phyloP scores from a whole-genome alignment of 805 yeast species.

The Candida gorgasii region DNA sequence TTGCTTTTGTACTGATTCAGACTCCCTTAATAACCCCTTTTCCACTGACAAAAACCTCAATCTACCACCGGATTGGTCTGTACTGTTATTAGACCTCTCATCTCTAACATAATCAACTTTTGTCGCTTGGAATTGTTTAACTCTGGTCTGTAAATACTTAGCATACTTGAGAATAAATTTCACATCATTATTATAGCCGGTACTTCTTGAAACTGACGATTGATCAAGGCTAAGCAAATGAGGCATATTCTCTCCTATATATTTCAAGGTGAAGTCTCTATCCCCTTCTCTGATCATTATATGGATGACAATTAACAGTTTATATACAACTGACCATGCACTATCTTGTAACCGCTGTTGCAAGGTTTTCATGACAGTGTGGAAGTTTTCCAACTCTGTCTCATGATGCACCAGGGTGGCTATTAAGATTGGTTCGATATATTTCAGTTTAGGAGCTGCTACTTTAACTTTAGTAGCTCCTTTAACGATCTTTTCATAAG shows the following conservation, averaged over 20 bases:
- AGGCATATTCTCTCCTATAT: conserved; percentile 48
- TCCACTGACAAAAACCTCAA: conserved; percentile 66
- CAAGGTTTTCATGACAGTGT: conserved; percentile 67
- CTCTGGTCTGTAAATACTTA: conserved; percentile 67
- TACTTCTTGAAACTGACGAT: conserved; percentile 37
- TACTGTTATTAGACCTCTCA: conserved; percentile 48
- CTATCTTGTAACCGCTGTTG: conserved; percentile 65
- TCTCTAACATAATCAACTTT: conserved; percentile 78
- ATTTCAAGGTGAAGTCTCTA: conserved; percentile 67
- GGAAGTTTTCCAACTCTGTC: conserved; percentile 52
- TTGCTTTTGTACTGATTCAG: conserved; percentile 82
- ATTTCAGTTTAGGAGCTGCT: conserved; percentile 98
- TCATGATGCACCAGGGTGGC: conserved; percentile 55
- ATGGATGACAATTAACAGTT: conserved; percentile 81
- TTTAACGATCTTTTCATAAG: conserved; percentile 74
- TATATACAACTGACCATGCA: conserved; percentile 91
- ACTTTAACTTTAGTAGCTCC: conserved; percentile 54
- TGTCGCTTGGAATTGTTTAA: conserved; percentile 65
- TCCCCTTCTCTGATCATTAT: conserved; percentile 93
- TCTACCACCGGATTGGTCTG: conserved; percentile 55
- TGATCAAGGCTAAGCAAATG: conserved; percentile 49
- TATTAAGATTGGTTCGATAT: conserved; percentile 87
- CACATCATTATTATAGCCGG: conserved; percentile 43
- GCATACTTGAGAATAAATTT: conserved; percentile 65
- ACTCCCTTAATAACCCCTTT: conserved; percentile 79